Base-by-base conservation (phyloP, 495 filamentous ascomycete genomes). In the Penicillium salamii region DNA sequence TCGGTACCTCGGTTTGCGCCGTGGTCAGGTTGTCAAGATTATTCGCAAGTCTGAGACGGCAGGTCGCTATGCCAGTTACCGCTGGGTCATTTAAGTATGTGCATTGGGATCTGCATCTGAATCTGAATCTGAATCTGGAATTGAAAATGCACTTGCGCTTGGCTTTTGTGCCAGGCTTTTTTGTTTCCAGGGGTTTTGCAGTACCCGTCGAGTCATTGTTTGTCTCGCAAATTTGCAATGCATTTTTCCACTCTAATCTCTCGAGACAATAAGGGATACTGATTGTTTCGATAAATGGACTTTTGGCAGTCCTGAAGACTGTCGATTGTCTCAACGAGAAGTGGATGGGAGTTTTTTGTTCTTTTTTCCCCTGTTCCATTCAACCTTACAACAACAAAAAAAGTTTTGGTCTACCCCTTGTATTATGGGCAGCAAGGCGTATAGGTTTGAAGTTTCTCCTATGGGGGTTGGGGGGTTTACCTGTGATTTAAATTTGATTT, bases 11-110 rank as follows among this genome's bases (percentile, higher is more conserved):
- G 93, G 95, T 15, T 75, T 98, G 68, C 85, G 89, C 73, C 81
- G 90, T 59, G 91, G 93, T 3, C 90, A 97, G 76, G 91, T 98
- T 11, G 95, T 98, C 49, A 98, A 98, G 83, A 98, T 98, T 57
- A 95, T 98, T 44, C 77, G 93, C 42, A 87, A 82, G 49, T 89
- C 85, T 77, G 77, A 80, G 59, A 80, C 77, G 13, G 77, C 76
- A 0, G 77, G 77, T 55, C 69, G 77, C 20, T 80, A 80, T 53
- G 77, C 77, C 11, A 83, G 79, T 69, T 86, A 86, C 62, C 74
- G 82, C 43, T 86, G 82, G 82, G 75, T 76, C 5, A 82, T 86
- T 42, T 85, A 72, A 74, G 41, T 49, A 44, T 15, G 28, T 8
- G 3, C 14, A 18, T 17, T 32, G n/a, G n/a, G n/a, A n/a, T n/a